Conservation (phyloP, 1,139 yeast species). For the Candida sanyaensis region DNA sequence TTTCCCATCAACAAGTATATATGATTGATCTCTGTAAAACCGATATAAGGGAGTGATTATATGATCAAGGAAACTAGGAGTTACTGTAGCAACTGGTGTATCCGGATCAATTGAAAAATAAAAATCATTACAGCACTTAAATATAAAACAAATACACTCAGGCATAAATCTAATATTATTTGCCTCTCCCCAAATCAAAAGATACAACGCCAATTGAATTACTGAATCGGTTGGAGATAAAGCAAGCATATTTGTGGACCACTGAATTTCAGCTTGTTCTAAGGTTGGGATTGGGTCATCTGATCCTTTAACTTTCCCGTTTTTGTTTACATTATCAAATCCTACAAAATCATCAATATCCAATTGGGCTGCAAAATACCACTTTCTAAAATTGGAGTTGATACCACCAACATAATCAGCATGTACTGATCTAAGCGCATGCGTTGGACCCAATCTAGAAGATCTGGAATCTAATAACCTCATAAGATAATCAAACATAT, state of each 20-base stretch:
- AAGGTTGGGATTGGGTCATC: conserved; percentile 35
- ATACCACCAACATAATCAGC: conserved; percentile 89
- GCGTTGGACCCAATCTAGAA: conserved; percentile 56
- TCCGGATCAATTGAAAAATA: conserved; percentile 49
- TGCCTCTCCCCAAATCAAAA: conserved; percentile 89
- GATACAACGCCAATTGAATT: conserved; percentile 66
- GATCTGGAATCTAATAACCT: conserved; percentile 77
- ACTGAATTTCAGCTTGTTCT: conserved; percentile 80
- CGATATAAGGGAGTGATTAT: conserved; percentile 75
- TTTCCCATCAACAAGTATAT: conserved; percentile 34
- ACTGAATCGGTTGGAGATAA: conserved; percentile 56
- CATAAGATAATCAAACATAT: conserved; percentile 90
- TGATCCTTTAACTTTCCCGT: conserved; percentile 36
- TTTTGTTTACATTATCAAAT: conserved; percentile 54
- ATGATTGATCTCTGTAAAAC: conserved; percentile 61
- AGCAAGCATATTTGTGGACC: conserved; percentile 63
- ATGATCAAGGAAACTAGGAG: conserved; percentile 54
- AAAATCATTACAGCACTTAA: conserved; percentile 73
- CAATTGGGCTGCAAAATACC: conserved; percentile 95
- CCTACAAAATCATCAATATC: conserved; percentile 84
- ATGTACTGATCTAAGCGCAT: conserved; percentile 62
- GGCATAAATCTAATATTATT: conserved; percentile 83
- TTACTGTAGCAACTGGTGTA: conserved; percentile 19
- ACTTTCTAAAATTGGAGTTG: conserved; percentile 85
- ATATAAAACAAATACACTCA: conserved; percentile 79